Evolutionary conservation across 257 asterid species (phyloP), one percentile per base, ranked within the genome.

Genomic region (Capsicum rhomboideum): DNA sequence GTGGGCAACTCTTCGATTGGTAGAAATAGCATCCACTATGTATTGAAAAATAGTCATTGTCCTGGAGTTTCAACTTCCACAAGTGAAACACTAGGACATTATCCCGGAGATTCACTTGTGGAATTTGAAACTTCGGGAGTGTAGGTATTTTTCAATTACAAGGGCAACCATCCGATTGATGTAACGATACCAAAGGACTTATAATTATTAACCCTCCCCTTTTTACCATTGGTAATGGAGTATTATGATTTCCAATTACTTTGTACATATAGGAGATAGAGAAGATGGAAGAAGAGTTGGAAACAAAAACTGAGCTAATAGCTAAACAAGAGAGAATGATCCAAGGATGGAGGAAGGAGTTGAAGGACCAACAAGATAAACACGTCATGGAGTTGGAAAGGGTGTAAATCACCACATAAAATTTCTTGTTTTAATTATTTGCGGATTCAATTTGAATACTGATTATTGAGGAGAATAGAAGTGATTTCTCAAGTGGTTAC

Each of bases 281-380:
- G 26, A 86, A 20, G 87, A 92, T 96, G 99, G 97, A 96, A 84
- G 94, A 93, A 85, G 98, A 94, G 89, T 86, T 94, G 90, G 91
- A 90, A 85, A 87, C 82, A 54, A 94, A 92, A 93, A 84, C 58
- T 14, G 92, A 88, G 84, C 92, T 96, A 64, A 93, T 96, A 69
- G 69, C 69, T 56, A 88, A 92, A 87, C 95, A 94, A 80, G 95
- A 92, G 90, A 89, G 78, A 46, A 85, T 90, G 85, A 88, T 94
- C 63, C 89, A 91, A 72, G 95, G 90, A 82, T 96, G 98, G 98
- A 93, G 77, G 85, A 79, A 83, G 55, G 92, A 92, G 86, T 85
- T 94, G 92, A 88, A 92, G 86, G 94, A 92, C 18, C 98, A 92
- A 77, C 87, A 93, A 34, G 91, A 91, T 79, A 92, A 93, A 83